Evolutionary conservation across 176 grass and related monocot species (phyloP).

Genomic region (Phyllostachys edulis): DNA sequence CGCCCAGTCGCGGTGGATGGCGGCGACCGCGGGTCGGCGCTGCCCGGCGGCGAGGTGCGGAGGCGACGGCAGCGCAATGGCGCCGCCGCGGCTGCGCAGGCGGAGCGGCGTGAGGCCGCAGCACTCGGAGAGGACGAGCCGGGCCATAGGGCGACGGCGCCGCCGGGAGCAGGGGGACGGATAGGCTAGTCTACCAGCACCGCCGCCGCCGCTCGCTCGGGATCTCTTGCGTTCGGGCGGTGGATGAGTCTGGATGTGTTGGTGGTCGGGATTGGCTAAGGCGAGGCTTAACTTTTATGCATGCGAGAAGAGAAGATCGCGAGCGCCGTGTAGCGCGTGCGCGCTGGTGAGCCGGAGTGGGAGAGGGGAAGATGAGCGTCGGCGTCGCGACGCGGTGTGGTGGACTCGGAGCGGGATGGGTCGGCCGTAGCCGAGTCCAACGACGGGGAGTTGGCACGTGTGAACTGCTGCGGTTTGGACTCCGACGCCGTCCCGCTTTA

Average conservation of each 20-base stretch:
- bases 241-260: not conserved
- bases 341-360: not conserved
- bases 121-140: conserved; percentile 63
- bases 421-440: not conserved
- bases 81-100: conserved; percentile 30
- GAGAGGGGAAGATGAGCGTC: not conserved
- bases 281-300: conserved; percentile 31
- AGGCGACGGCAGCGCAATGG: conserved; percentile 44
- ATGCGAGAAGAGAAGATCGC: not conserved
- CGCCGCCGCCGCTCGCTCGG: not conserved
- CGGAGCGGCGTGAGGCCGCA: conserved; percentile 64
- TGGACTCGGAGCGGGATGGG: conserved; percentile 2
- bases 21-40: conserved; percentile 8
- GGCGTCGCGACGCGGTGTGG: conserved; percentile 18
- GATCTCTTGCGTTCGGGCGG: conserved; percentile 28
- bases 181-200: not conserved
- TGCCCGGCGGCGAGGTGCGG: conserved; percentile 38
- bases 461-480: conserved; percentile 23
- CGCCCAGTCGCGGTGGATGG: conserved; percentile 72
- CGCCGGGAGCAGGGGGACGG: not conserved
- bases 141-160: conserved; percentile 44
- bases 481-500: conserved; percentile 9
- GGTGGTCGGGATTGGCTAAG: not conserved
- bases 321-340: not conserved
- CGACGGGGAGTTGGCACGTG: conserved; percentile 20